A percentile compares a stretch with the other conserved stretches of the same genome.
Evolutionary conservation across 176 grass and related monocot genomes (phyloP).

Genomic region (Microstegium vimineum): DNA sequence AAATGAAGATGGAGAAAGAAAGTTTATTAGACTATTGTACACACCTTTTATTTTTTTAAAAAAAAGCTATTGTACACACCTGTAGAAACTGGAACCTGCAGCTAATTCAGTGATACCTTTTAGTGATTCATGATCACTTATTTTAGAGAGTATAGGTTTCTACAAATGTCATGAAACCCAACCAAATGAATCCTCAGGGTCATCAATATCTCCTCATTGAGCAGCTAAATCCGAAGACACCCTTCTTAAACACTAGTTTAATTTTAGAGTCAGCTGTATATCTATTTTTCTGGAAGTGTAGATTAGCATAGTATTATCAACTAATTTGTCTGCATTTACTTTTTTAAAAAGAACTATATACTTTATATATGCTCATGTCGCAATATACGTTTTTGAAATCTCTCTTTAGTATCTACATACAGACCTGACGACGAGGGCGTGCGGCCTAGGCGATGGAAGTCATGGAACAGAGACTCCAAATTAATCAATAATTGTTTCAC

Average conservation of each 20-base stretch:
- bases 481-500: too few species aligned
- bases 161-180: background rate
- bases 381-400: background rate
- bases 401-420: background rate
- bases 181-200: background rate
- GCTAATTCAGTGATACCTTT: background rate
- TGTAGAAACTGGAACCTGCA: conserved; percentile 10
- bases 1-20: background rate
- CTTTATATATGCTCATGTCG: background rate
- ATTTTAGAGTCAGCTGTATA: background rate
- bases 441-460: too few species aligned
- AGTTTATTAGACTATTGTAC: background rate
- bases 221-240: background rate
- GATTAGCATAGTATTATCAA: background rate
- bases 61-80: too few species aligned
- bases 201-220: background rate
- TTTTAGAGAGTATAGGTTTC: background rate
- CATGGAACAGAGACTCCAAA: too few species aligned
- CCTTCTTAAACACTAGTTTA: background rate
- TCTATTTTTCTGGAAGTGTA: background rate
- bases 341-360: background rate
- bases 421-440: too few species aligned
- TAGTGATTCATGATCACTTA: background rate
- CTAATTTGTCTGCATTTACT: background rate
- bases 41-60: too few species aligned